Conservation (phyloP, 2,329 filamentous ascomycete species). For the Ploettnerulaceae sp. region DNA sequence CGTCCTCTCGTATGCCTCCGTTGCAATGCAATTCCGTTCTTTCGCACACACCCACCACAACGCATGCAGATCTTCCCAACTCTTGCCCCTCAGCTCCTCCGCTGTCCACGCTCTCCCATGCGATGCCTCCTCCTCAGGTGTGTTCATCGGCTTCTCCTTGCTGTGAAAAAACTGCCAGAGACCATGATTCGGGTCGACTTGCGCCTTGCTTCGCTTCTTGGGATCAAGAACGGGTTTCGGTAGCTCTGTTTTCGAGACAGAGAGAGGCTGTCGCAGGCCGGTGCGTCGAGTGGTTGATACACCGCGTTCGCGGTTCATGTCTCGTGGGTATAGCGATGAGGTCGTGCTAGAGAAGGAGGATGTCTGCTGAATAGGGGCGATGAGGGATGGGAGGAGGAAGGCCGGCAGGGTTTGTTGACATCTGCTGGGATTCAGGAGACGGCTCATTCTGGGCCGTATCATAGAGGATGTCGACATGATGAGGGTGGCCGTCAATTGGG, state of each 20-base stretch:
- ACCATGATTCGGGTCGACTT: conserved; percentile 69
- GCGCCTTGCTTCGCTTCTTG: conserved; percentile 49
- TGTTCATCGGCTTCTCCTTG: conserved; percentile 61
- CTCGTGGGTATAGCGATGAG: conserved; percentile 42
- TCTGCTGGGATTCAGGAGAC: conserved; percentile 19
- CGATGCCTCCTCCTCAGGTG: conserved; percentile 63
- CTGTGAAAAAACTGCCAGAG: conserved; percentile 88
- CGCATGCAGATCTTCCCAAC: conserved; percentile 86
- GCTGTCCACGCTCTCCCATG: conserved; percentile 82
- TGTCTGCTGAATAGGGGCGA: conserved; percentile 25
- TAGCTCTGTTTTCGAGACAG: conserved; percentile 65
- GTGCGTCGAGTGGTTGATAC: conserved; percentile 76
- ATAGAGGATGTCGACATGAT: conserved; percentile 30
- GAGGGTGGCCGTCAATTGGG: conserved; percentile 19
- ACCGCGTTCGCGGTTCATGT: conserved; percentile 75
- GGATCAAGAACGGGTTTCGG: conserved; percentile 64
- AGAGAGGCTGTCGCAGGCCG: conserved; percentile 68
- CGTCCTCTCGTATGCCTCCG: conserved; percentile 63
- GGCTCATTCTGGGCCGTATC: conserved; percentile 25
- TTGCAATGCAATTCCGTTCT: conserved; percentile 86
- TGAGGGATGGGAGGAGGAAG: conserved; percentile 33
- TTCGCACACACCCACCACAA: conserved; percentile 94
- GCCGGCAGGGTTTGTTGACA: conserved; percentile 23
- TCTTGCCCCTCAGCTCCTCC: conserved; percentile 81
- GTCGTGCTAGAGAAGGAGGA: conserved; percentile 33